Evolutionary conservation across 1,139 yeast genomes (phyloP).

Genomic region (Blastobotrys ciferrii): DNA sequence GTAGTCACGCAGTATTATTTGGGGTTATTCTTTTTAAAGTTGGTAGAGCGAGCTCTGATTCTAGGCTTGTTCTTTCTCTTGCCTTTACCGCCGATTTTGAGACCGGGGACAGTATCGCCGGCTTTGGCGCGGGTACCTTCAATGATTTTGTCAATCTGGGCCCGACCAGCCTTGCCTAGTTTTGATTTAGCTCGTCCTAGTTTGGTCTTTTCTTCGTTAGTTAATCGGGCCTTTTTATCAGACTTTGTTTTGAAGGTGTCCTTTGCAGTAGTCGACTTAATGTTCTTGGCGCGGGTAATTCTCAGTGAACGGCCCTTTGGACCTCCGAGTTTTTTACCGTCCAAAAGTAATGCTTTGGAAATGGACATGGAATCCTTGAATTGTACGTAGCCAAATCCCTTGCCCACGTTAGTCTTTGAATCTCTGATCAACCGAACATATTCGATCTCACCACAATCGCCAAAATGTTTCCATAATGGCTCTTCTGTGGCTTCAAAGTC

Average conservation of each 20-base stretch:
- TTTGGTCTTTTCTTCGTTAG: slow-evolving; percentile 59
- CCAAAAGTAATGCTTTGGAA: slow-evolving; percentile 73
- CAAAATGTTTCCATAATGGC: slow-evolving; percentile 79
- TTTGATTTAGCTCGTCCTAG: slow-evolving; percentile 75
- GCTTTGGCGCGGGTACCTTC: slow-evolving; percentile 85
- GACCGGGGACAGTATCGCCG: slow-evolving; percentile 50
- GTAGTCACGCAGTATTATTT: not conserved
- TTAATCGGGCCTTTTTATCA: slow-evolving; percentile 30
- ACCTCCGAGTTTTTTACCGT: slow-evolving; percentile 62
- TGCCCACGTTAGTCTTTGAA: slow-evolving; percentile 89
- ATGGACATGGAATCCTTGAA: slow-evolving; percentile 80
- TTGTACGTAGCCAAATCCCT: slow-evolving; percentile 96
- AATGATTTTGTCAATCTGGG: slow-evolving; percentile 55
- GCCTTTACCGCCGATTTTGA: slow-evolving; percentile 17
- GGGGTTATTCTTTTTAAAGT: slow-evolving; percentile 43
- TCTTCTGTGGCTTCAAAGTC: slow-evolving; percentile 94
- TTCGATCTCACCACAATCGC: slow-evolving; percentile 67
- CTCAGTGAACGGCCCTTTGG: slow-evolving; percentile 64
- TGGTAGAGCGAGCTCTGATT: slow-evolving; percentile 62
- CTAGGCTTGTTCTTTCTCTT: slow-evolving; percentile 50
- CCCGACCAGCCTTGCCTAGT: slow-evolving; percentile 77
- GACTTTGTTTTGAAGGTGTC: slow-evolving; percentile 31
- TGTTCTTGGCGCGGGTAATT: slow-evolving; percentile 71
- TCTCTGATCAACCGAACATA: slow-evolving; percentile 90
- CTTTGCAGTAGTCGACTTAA: slow-evolving; percentile 41